Conservation (phyloP, 768 basidiomycete genomes). For the Mrakia frigida region DNA sequence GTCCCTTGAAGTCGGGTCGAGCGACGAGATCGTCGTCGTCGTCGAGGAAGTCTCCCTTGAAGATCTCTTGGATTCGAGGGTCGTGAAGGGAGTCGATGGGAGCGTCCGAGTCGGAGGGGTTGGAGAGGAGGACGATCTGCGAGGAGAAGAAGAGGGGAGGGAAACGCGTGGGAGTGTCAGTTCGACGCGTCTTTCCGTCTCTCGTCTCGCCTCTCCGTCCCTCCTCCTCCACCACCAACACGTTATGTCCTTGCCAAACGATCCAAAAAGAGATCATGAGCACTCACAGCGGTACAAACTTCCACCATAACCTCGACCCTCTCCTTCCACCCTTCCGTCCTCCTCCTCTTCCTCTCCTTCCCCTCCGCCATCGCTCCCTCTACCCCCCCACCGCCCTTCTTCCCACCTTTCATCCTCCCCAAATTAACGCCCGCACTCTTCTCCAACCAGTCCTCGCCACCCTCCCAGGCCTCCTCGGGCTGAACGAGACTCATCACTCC, state of each 20-base stretch:
- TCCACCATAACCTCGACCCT: slow-evolving; percentile 3
- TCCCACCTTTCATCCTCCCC: background rate
- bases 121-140: background rate
- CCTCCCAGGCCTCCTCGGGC: background rate
- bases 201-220: background rate
- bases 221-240: background rate
- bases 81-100: background rate
- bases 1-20: slow-evolving; percentile 3
- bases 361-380: background rate
- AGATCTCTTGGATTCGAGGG: background rate
- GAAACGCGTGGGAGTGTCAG: background rate
- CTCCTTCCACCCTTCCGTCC: slow-evolving; percentile 8
- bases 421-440: background rate
- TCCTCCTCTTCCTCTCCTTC: slow-evolving; percentile 11
- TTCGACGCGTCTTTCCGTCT: too few species aligned
- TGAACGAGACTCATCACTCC: slow-evolving; percentile 10
- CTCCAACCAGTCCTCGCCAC: background rate
- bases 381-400: background rate
- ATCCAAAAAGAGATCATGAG: background rate
- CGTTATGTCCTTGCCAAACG: too few species aligned
- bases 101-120: background rate
- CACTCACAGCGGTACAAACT: slow-evolving; percentile 1
- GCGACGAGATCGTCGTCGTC: background rate
- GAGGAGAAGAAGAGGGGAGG: background rate
- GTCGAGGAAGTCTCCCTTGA: slow-evolving; percentile 7